Evolutionary conservation across 2,329 filamentous ascomycete species (phyloP), one percentile per base, ranked within the genome.

Genomic region (Penicillium sp.): DNA sequence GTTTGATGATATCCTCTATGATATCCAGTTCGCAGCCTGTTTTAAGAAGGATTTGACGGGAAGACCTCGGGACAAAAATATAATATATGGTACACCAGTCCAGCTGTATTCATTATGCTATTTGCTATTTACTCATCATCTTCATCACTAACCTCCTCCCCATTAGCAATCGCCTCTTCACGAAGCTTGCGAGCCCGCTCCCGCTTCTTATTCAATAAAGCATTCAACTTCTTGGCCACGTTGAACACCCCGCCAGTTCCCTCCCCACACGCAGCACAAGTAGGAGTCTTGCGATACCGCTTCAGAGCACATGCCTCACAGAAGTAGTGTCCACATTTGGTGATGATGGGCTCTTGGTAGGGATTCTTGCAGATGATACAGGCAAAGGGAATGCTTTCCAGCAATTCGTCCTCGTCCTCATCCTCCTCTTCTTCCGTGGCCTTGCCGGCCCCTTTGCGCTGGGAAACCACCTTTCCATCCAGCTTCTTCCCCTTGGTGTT

Each of bases 321-420:
- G 69, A 97, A 97, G 72, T 97, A 97, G 72, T 99, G 94, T 0
- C 91, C 89, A 63, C 94, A 99, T 61, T 91, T 88, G 11, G 94
- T 97, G 22, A 93, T 78, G 11, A 97, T 83, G 0, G 94, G 93
- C 53, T 84, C 81, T 65, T 85, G 88, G 74, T 96, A 97, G 1
- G 86, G 74, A 36, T 85, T 83, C 65, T 87, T 86, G 79, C 92
- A 97, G 57, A 96, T 90, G 59, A 96, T 84, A 72, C 92, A 97
- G 1, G 85, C 89, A 69, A 96, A 96, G 0, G 92, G 92, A 21
- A 96, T 96, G 65, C 87, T 88, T 69, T 92, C 87, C 47, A 96
- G 76, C 68, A 93, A 75, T 18, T 85, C 86, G 42, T 88, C 85
- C 47, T 93, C 89, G 0, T 85, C 80, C 3, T 82, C 75, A 11